Conservation (phyloP, 495 filamentous ascomycete species). For the Penicillium nucicola region DNA sequence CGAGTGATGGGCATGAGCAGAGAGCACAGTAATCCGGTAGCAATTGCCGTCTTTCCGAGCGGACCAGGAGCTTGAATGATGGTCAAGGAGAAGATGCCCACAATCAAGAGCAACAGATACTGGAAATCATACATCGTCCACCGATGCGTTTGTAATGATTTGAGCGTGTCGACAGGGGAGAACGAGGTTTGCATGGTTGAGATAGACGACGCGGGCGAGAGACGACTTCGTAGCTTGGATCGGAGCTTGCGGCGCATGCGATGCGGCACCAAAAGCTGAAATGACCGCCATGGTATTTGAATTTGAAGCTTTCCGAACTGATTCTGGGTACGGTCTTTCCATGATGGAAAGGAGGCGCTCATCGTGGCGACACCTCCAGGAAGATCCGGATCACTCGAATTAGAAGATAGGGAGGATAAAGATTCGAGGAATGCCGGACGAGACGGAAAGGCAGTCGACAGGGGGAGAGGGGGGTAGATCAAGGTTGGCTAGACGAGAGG, state of each 20-base stretch:
- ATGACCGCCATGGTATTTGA: slow-evolving; percentile 49
- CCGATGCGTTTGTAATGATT: slow-evolving; percentile 65
- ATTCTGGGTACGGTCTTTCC: slow-evolving; percentile 50
- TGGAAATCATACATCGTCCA: slow-evolving; percentile 89
- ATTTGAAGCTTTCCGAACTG: slow-evolving; percentile 49
- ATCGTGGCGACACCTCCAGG: slow-evolving; percentile 29
- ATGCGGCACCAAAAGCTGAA: slow-evolving; percentile 59
- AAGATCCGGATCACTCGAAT: slow-evolving; percentile 25
- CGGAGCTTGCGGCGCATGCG: slow-evolving; percentile 69
- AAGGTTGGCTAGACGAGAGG: slow-evolving; percentile 29
- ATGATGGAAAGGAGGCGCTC: slow-evolving; percentile 42
- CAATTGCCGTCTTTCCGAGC: slow-evolving; percentile 64
- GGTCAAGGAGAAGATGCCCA: slow-evolving; percentile 76
- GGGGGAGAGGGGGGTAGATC: slow-evolving; percentile 19
- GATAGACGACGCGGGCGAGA: slow-evolving; percentile 69
- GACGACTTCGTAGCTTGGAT: slow-evolving; percentile 67
- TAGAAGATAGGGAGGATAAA: slow-evolving; percentile 10
- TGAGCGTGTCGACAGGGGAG: slow-evolving; percentile 68
- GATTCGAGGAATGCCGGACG: slow-evolving; percentile 24
- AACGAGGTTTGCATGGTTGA: slow-evolving; percentile 78
- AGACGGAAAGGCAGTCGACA: slow-evolving; percentile 17
- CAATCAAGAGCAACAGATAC: slow-evolving; percentile 68
- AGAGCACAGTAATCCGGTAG: slow-evolving; percentile 63
- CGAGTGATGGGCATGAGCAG: slow-evolving; percentile 81
- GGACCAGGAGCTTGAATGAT: slow-evolving; percentile 73